A percentile compares a stretch with the other conserved stretches of the same genome.
Conservation (phyloP, 805 yeast genomes). For the Cephaloascus albidus region DNA sequence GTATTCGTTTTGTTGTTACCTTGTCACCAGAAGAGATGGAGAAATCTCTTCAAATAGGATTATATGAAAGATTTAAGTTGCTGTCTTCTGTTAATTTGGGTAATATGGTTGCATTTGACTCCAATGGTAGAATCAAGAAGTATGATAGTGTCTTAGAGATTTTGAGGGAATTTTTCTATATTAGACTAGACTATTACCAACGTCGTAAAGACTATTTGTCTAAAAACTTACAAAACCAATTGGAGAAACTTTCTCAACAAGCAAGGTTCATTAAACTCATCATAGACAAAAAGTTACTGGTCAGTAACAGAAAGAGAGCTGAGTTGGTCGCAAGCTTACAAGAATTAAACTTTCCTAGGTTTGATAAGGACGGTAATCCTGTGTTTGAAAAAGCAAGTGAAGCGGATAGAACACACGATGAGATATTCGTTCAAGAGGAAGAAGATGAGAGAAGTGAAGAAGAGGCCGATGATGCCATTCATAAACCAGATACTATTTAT, state of each 20-base stretch:
- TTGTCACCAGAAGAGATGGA: constrained; percentile 76
- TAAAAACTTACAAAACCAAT: constrained; percentile 58
- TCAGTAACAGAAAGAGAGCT: constrained; percentile 67
- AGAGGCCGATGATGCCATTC: constrained; percentile 18
- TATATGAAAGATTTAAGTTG: constrained; percentile 78
- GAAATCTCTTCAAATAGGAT: constrained; percentile 64
- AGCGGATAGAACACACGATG: constrained; percentile 22
- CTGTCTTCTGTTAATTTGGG: constrained; percentile 56
- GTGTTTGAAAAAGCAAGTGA: constrained; percentile 32
- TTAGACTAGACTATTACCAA: constrained; percentile 85
- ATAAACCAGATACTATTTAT: constrained; percentile 34
- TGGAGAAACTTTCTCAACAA: constrained; percentile 69
- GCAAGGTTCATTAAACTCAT: constrained; percentile 90
- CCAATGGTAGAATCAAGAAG: constrained; percentile 76
- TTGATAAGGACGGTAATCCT: constrained; percentile 62
- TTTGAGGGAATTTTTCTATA: constrained; percentile 72
- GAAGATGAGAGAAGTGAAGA: constrained; percentile 16
- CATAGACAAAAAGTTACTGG: constrained; percentile 59
- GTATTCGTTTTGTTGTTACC: constrained; percentile 70
- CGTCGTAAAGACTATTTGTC: constrained; percentile 79
- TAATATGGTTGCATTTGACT: constrained; percentile 95
- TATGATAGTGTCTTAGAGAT: constrained; percentile 73
- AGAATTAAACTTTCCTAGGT: constrained; percentile 61
- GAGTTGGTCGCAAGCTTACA: constrained; percentile 56
- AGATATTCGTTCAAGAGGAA: constrained; percentile 27